Conservation (phyloP, 306 rosid genomes). For the Castanospermum australe region DNA sequence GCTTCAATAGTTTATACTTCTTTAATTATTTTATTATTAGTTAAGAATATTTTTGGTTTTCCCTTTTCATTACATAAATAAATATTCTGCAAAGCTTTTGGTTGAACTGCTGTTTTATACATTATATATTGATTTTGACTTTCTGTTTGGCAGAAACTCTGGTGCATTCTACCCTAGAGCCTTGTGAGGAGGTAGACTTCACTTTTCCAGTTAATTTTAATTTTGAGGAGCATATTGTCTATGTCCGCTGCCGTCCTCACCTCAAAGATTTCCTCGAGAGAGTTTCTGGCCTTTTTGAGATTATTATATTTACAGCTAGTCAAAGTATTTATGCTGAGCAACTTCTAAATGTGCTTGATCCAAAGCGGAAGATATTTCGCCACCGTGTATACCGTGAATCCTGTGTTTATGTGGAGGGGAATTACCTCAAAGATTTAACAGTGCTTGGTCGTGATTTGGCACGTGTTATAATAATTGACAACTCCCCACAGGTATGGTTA, state of each 20-base stretch:
- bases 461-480: slow-evolving; percentile 79
- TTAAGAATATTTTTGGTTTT: neutral
- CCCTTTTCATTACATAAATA: neutral
- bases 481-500: slow-evolving; percentile 87
- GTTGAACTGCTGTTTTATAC: slow-evolving; percentile 17
- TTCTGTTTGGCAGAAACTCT: slow-evolving; percentile 77
- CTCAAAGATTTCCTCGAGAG: slow-evolving; percentile 82
- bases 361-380: slow-evolving; percentile 89
- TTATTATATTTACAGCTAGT: slow-evolving; percentile 96
- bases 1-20: neutral
- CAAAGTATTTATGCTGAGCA: slow-evolving; percentile 99
- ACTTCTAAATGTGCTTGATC: slow-evolving; percentile 94
- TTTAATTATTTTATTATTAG: neutral
- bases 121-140: slow-evolving; percentile 19
- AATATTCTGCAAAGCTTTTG: neutral
- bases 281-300: slow-evolving; percentile 80
- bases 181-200: slow-evolving; percentile 90
- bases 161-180: slow-evolving; percentile 95
- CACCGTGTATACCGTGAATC: slow-evolving; percentile 96
- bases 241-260: slow-evolving; percentile 97
- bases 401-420: slow-evolving; percentile 95
- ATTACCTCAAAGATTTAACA: slow-evolving; percentile 94
- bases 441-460: slow-evolving; percentile 96
- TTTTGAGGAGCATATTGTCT: slow-evolving; percentile 82
- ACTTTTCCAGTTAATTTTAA: slow-evolving; percentile 92